These are phyloP conservation scores for Letharia lupina DNA, from an alignment of 495 filamentous ascomycete species.

Conservation along the genomic window DNA sequence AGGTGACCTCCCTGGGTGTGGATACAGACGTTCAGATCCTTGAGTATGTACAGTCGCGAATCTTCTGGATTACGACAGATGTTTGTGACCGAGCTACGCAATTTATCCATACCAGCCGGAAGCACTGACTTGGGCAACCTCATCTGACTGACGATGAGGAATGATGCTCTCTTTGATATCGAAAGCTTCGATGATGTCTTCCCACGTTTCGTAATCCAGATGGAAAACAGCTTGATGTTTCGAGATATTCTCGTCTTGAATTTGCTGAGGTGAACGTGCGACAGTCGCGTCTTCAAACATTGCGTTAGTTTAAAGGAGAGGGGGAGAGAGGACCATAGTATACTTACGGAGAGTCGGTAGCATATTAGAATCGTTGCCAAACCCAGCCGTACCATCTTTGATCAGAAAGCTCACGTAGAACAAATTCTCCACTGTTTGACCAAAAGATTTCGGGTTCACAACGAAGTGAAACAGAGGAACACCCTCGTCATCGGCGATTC, in stretches of 20 bases:
- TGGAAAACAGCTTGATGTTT: slow-evolving; percentile 79
- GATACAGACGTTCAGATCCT: not conserved
- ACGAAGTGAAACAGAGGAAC: slow-evolving; percentile 74
- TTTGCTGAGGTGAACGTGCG: slow-evolving; percentile 37
- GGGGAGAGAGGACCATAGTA: slow-evolving; percentile 12
- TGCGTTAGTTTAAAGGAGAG: slow-evolving; percentile 24
- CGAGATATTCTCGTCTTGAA: slow-evolving; percentile 41
- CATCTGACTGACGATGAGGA: slow-evolving; percentile 62
- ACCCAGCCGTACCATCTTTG: slow-evolving; percentile 66
- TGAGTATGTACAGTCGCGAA: slow-evolving; percentile 3
- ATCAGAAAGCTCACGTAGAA: slow-evolving; percentile 96
- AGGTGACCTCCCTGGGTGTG: not conserved
- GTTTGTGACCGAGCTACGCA: not conserved
- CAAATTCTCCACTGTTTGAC: slow-evolving; percentile 93
- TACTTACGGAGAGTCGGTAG: slow-evolving; percentile 67
- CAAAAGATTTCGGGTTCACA: slow-evolving; percentile 81
- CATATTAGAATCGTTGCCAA: slow-evolving; percentile 53
- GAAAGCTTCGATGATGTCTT: slow-evolving; percentile 62
- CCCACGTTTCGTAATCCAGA: slow-evolving; percentile 76
- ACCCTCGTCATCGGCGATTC: slow-evolving; percentile 53
- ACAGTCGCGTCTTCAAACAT: slow-evolving; percentile 31
- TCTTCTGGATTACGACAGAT: not conserved
- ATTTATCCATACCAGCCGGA: slow-evolving; percentile 70
- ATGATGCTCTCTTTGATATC: slow-evolving; percentile 73
- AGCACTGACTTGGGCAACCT: slow-evolving; percentile 43